phyloP scores from a whole-genome alignment of 75 land plant genomes.

The Sequoia sempervirens region DNA sequence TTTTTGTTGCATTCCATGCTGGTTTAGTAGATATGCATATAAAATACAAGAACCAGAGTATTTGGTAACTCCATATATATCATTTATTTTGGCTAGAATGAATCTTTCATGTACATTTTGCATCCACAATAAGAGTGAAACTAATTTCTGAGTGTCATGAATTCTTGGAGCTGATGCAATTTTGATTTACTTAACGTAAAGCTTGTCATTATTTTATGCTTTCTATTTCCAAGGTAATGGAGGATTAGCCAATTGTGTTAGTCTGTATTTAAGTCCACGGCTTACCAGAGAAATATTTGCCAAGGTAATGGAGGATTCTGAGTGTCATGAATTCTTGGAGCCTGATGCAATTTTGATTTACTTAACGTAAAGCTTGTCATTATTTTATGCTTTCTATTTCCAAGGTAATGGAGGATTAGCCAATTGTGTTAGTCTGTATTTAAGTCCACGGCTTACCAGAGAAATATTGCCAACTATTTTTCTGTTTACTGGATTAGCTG shows the following conservation, averaged over 20 bases:
- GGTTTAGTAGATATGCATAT: neutral
- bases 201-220: neutral
- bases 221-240: neutral
- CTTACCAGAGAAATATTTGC: slow-evolving; percentile 11
- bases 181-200: neutral
- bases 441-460: slow-evolving; percentile 10
- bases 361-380: neutral
- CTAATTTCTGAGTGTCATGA: neutral
- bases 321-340: neutral
- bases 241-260: neutral
- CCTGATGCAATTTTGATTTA: neutral
- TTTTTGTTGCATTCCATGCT: neutral
- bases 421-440: neutral
- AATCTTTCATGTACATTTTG: neutral
- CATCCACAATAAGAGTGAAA: neutral
- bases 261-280: neutral
- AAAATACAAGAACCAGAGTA: slow-evolving; percentile 3
- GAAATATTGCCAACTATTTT: slow-evolving; percentile 8
- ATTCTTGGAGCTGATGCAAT: neutral
- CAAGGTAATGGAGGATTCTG: too few species aligned
- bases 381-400: neutral
- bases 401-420: neutral
- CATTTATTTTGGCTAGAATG: neutral
- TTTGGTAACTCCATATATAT: neutral
- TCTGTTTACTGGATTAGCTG: slow-evolving; percentile 53